Percentiles rank a stretch among this genome's conserved stretches.
These are phyloP conservation scores for Piper longum DNA, from an alignment of 164 flowering plant genomes.

Conservation along the genomic window DNA sequence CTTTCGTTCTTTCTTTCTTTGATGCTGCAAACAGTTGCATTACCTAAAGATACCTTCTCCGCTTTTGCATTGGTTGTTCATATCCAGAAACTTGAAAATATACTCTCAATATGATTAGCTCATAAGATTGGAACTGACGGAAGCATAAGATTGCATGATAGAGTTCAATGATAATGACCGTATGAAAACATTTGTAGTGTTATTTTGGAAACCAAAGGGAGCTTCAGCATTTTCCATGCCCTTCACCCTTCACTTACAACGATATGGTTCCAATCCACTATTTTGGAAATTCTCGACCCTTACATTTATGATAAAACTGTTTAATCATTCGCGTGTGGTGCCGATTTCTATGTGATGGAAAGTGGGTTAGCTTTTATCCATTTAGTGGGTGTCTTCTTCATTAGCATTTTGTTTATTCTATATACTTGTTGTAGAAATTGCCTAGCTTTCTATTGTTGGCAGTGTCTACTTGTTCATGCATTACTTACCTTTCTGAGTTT, in stretches of 20 bases:
- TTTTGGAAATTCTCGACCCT: background rate
- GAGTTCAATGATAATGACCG: too few species aligned
- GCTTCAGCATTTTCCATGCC: too few species aligned
- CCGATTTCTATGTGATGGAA: background rate
- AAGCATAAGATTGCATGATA: too few species aligned
- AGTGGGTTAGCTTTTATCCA: background rate
- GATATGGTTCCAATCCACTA: background rate
- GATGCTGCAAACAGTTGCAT: background rate
- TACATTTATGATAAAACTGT: background rate
- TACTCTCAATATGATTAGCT: too few species aligned
- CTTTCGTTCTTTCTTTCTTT: background rate
- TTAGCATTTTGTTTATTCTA: background rate
- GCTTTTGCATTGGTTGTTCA: too few species aligned
- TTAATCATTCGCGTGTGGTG: background rate
- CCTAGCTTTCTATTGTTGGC: background rate
- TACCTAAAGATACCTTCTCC: background rate
- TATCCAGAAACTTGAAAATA: too few species aligned
- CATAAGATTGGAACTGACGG: too few species aligned
- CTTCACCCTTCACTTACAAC: too few species aligned
- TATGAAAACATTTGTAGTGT: too few species aligned
- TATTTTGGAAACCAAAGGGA: too few species aligned
- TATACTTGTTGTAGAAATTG: background rate
- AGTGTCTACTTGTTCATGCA: background rate
- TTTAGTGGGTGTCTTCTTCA: background rate
- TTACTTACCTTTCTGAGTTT: slow-evolving; percentile 5